Base-by-base conservation (phyloP, 139 green algal species). In the Tetradesmus obliquus region DNA sequence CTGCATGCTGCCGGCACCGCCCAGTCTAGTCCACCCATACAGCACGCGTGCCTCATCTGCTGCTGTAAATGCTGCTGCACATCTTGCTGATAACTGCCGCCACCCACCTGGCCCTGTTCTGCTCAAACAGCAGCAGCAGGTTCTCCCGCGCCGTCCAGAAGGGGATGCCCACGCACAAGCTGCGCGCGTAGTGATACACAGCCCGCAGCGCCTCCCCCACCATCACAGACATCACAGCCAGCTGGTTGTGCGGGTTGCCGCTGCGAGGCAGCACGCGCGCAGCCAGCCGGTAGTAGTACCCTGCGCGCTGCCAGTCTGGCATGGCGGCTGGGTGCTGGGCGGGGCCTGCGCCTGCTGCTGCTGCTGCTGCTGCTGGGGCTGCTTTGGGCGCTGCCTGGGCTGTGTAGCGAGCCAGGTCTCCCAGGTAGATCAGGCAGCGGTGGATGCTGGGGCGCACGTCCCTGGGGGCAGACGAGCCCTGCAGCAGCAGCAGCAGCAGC, bases 231-330 rank as follows among this genome's bases (percentile, higher is more conserved):
- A 98, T 95, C 3, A 98, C 97, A 2, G 95, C 97, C 79, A 98
- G 94, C 93, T 98, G 97, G 93, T 98, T 98, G 94, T 95, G 97
- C 2, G 95, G 93, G 89, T 97, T 97, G 86, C 97, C 97, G 54
- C 91, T 94, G 91, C 90, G 55, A 13, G 94, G 95, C 69, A 95
- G 84, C 32, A 95, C 91, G 5, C 82, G 24, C 0, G 94, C 93
- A 0, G 94, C 95, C 72, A 91, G 91, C 24, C 84, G 60, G 93
- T 97, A 97, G 74, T 92, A 96, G 20, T 72, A 90, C 86, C 74
- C 53, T 69, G 54, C 79, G 3, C 55, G 53, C 6, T 55, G 32
- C 80, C 80, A 92, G 5, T 92, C 79, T 20, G 62, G 60, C 57
- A 62, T 79, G 9, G 88, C 88, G 17, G 88, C 88, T 15, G 71